Percentiles rank a stretch among this genome's conserved stretches.
These are phyloP conservation scores for Dendrocalamus sinicus DNA, from an alignment of 176 grass and related monocot species.

Conservation along the genomic window DNA sequence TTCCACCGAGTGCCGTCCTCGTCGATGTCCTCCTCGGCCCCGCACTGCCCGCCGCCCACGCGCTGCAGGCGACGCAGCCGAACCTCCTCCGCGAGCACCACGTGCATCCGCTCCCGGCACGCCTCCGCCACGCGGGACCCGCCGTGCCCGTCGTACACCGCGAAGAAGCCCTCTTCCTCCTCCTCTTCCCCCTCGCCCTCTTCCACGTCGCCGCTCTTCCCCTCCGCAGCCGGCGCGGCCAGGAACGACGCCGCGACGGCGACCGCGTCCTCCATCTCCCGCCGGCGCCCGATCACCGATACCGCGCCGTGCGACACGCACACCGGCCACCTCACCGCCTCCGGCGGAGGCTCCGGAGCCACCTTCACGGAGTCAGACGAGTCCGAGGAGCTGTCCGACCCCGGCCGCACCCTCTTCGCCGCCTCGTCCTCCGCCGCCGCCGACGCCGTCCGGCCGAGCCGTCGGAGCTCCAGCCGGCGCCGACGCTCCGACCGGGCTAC, in stretches of 20 bases:
- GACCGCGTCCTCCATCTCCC: conserved; percentile 68
- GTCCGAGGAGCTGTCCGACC: not conserved
- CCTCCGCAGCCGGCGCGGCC: not conserved
- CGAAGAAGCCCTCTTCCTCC: conserved; percentile 44
- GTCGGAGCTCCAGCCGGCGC: conserved; percentile 39
- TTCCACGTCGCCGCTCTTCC: not conserved
- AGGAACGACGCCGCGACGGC: conserved; percentile 32
- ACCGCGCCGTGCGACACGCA: conserved; percentile 46
- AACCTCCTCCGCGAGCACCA: conserved; percentile 77
- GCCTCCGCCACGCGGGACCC: conserved; percentile 50
- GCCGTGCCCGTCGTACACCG: conserved; percentile 72
- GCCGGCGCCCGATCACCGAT: conserved; percentile 53
- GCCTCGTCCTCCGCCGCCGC: conserved; percentile 1
- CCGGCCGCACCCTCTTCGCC: conserved; percentile 25
- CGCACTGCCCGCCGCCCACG: not conserved
- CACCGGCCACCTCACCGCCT: not conserved
- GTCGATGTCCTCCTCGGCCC: not conserved
- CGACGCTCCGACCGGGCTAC: not conserved
- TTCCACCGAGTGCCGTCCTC: conserved; percentile 41
- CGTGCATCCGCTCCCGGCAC: conserved; percentile 63
- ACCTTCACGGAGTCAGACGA: conserved; percentile 21
- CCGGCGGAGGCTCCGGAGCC: not conserved
- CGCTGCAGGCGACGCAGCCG: not conserved
- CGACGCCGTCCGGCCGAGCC: not conserved
- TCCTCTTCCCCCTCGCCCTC: not conserved